These are phyloP conservation scores for Firmiana major DNA, from an alignment of 345 rosid genomes.

Conservation along the genomic window DNA sequence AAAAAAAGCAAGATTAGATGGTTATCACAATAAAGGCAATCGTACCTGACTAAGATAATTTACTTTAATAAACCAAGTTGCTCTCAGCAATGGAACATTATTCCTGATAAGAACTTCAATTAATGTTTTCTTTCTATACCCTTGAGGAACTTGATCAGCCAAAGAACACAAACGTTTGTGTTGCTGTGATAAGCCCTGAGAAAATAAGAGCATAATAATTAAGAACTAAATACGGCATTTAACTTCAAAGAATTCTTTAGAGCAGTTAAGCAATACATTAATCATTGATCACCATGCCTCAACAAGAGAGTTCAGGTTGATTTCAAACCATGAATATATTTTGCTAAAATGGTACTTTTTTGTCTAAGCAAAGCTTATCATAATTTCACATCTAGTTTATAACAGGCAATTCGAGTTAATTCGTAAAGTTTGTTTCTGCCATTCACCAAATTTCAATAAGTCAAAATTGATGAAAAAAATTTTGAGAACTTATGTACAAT, in stretches of 20 bases:
- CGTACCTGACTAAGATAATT: constrained; percentile 96
- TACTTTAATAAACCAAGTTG: constrained; percentile 97
- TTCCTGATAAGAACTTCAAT: constrained; percentile 90
- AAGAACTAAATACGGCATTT: not conserved
- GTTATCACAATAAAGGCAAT: not conserved
- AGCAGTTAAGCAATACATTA: not conserved
- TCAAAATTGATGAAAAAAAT: not conserved
- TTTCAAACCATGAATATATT: not conserved
- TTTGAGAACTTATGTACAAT: not conserved
- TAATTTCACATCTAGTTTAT: not conserved
- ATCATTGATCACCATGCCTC: not conserved
- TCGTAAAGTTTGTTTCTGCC: not conserved
- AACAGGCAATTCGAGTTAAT: not conserved
- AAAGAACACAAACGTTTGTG: constrained; percentile 81
- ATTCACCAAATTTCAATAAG: not conserved
- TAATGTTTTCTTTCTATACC: constrained; percentile 66
- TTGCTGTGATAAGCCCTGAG: constrained; percentile 77
- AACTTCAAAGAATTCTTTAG: not conserved
- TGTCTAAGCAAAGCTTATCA: not conserved
- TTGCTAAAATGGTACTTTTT: not conserved
- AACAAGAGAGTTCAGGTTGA: not conserved
- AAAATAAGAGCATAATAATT: constrained; percentile 7
- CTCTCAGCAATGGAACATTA: constrained; percentile 91
- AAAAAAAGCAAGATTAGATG: not conserved
- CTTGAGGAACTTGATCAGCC: constrained; percentile 91